Evolutionary conservation across 163 green algal genomes (phyloP), one percentile per base, ranked within the genome.

Genomic region (Chlorella variabilis): DNA sequence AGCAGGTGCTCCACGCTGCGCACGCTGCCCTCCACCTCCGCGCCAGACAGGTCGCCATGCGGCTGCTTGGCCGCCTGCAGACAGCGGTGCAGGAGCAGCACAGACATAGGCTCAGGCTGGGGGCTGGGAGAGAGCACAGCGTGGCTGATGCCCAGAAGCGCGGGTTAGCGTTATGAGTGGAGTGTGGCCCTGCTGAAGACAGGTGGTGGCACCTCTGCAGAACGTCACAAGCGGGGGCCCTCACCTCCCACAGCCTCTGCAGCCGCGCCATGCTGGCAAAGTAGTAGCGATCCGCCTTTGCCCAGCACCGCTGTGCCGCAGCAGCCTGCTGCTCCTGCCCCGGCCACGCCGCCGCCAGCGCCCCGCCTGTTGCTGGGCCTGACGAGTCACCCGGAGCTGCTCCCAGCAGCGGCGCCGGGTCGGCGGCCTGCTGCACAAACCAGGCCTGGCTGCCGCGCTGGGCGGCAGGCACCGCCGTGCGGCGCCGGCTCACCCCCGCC

Each of bases 221-320:
- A 11, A 11, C 45, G 11, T 54, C 45, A 54, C 11, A 54, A 54
- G 45, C 45, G 45, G 15, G 11, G 63, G 33, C 18, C 54, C 45
- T 61, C 31, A 82, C 88, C 81, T 90, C 81, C 88, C 89, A 90
- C 67, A 98, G 85, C 58, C 90, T 89, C 88, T 98, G 94, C 83
- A 98, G 33, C 20, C 91, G 89, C 17, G 92, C 94, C 27, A 98
- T 89, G 70, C 82, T 90, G 36, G 83, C 82, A 81, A 86, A 95
- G 85, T 95, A 95, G 87, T 97, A 97, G 0, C 74, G 78, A 27
- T 95, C 87, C 0, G 91, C 91, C 39, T 91, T 91, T 18, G 34
- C 20, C 93, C 92, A 98, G 0, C 77, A 71, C 0, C 61, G 81
- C 15, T 48, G 61, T 0, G 87, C 85, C 71, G 81, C 66, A 8